Evolutionary conservation across 2,329 filamentous ascomycete genomes (phyloP).

Genomic region (Aureobasidium sp.): DNA sequence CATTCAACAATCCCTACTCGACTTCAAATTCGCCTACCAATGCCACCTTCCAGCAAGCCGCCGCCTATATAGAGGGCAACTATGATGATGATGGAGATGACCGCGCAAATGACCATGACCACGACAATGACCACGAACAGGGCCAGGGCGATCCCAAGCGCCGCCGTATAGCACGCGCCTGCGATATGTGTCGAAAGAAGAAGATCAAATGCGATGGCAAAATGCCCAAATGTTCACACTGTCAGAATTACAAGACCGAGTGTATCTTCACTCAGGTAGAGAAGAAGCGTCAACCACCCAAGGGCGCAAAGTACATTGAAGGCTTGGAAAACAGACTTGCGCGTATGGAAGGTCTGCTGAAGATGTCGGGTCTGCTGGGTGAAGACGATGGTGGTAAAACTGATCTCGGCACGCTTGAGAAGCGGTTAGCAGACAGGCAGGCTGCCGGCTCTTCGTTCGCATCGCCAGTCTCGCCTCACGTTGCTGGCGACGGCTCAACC

Average conservation of each 20-base stretch:
- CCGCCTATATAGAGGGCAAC: constrained; percentile 16
- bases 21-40: constrained; percentile 2
- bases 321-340: constrained; percentile 88
- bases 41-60: constrained; percentile 9
- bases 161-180: constrained; percentile 81
- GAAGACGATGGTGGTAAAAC: constrained; percentile 81
- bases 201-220: constrained; percentile 99
- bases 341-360: constrained; percentile 90
- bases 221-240: constrained; percentile 89
- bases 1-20: constrained; percentile 13
- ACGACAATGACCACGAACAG: constrained; percentile 23
- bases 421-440: constrained; percentile 52
- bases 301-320: constrained; percentile 97
- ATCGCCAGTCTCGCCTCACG: constrained; percentile 8
- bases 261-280: constrained; percentile 97
- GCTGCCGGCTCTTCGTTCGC: constrained; percentile 19
- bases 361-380: constrained; percentile 75
- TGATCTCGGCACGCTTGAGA: constrained; percentile 83
- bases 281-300: constrained; percentile 95
- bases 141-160: constrained; percentile 65
- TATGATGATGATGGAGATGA: constrained; percentile 23
- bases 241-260: constrained; percentile 95
- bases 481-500: constrained; percentile 12
- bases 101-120: constrained; percentile 42
- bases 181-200: constrained; percentile 92